phyloP scores from a whole-genome alignment of 2,329 filamentous ascomycete species.

The Didymella pomorum region DNA sequence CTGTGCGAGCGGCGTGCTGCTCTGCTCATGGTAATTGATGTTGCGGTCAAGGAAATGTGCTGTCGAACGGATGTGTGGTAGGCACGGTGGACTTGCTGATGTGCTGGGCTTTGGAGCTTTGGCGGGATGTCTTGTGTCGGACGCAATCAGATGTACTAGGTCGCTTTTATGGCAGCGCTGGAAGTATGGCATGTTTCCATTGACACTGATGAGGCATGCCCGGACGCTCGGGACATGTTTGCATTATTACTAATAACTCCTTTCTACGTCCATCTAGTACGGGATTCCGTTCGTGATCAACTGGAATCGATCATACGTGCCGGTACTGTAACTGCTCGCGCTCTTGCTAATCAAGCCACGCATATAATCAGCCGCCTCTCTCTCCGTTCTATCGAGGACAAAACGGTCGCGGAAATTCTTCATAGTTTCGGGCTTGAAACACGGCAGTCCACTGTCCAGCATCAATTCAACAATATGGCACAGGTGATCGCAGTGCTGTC shows the following conservation, averaged over 20 bases:
- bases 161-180: background rate
- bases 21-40: background rate
- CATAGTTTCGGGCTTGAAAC: slow-evolving; percentile 96
- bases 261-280: slow-evolving; percentile 63
- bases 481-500: slow-evolving; percentile 88
- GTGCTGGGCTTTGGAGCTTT: background rate
- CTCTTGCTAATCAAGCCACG: slow-evolving; percentile 88
- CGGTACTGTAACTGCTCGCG: slow-evolving; percentile 88
- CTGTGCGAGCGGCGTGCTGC: background rate
- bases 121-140: background rate
- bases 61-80: background rate
- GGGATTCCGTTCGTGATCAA: slow-evolving; percentile 96
- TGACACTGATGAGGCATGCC: background rate
- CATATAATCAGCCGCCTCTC: slow-evolving; percentile 95
- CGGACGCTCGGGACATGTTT: background rate
- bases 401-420: slow-evolving; percentile 92
- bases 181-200: background rate
- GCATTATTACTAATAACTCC: background rate
- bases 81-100: background rate
- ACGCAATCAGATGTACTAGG: background rate
- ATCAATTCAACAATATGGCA: slow-evolving; percentile 90
- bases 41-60: background rate
- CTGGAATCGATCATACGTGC: slow-evolving; percentile 98
- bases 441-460: slow-evolving; percentile 94
- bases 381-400: slow-evolving; percentile 87